Evolutionary conservation across 306 rosid genomes (phyloP).

Genomic region (Alnus rubra): DNA sequence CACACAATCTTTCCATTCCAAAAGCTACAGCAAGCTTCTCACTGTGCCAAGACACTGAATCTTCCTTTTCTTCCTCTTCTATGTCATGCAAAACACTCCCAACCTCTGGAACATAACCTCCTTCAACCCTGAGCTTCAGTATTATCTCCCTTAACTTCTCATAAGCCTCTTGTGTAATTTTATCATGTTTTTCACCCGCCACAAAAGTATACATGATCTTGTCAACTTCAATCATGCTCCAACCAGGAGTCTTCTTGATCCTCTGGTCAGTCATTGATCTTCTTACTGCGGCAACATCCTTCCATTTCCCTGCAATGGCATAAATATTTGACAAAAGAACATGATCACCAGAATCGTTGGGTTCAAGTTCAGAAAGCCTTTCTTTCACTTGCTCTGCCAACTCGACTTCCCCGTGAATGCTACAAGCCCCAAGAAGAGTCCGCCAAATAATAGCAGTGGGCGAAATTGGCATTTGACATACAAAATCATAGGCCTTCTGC

Average conservation of each 20-base stretch:
- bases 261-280: slow-evolving; percentile 62
- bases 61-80: slow-evolving; percentile 83
- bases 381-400: slow-evolving; percentile 72
- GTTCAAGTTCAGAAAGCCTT: slow-evolving; percentile 70
- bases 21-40: slow-evolving; percentile 92
- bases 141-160: slow-evolving; percentile 66
- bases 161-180: slow-evolving; percentile 60
- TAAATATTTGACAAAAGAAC: slow-evolving; percentile 80
- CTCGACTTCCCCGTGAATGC: slow-evolving; percentile 73
- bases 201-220: slow-evolving; percentile 64
- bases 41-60: slow-evolving; percentile 69
- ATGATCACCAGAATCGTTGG: slow-evolving; percentile 68
- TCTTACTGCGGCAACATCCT: slow-evolving; percentile 67
- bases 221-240: slow-evolving; percentile 85
- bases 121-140: slow-evolving; percentile 57
- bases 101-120: slow-evolving; percentile 62
- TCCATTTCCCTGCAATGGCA: slow-evolving; percentile 80
- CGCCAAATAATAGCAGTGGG: slow-evolving; percentile 83
- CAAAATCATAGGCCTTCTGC: slow-evolving; percentile 68
- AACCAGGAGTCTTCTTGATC: slow-evolving; percentile 65
- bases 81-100: slow-evolving; percentile 73
- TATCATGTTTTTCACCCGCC: slow-evolving; percentile 65
- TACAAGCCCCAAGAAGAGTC: slow-evolving; percentile 91
- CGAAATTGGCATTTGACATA: slow-evolving; percentile 59
- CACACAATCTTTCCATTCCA: slow-evolving; percentile 61